phyloP scores from a whole-genome alignment of 768 basidiomycete genomes.

The Epithele typhae region DNA sequence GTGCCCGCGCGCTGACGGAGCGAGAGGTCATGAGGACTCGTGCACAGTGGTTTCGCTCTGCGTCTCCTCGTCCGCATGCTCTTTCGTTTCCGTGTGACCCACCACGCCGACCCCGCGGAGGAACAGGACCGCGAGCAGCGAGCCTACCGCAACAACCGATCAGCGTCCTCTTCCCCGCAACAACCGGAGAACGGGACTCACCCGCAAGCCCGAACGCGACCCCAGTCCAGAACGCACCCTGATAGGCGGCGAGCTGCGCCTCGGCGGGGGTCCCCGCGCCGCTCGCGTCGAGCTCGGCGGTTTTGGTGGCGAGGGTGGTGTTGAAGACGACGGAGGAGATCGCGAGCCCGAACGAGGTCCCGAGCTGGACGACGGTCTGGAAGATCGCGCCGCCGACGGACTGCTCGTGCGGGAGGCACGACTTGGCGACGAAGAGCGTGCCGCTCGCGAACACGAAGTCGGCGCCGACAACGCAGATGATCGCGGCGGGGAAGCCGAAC shows the following conservation, averaged over 20 bases:
- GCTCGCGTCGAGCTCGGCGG: conserved; percentile 28
- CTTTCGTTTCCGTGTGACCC: neutral
- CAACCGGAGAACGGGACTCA: no score
- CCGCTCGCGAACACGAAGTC: conserved; percentile 76
- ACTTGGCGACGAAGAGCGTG: conserved; percentile 69
- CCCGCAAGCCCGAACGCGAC: conserved; percentile 61
- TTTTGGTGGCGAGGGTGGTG: conserved; percentile 35
- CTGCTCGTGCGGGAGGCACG: conserved; percentile 65
- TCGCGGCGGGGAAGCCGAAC: conserved; percentile 65
- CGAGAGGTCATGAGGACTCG: no score
- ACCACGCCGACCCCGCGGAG: neutral
- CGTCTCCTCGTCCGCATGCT: no score
- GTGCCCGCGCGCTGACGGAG: no score
- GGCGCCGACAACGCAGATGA: conserved; percentile 65
- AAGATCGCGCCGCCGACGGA: conserved; percentile 73
- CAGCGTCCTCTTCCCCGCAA: no score
- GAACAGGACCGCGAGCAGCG: neutral
- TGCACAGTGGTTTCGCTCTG: no score
- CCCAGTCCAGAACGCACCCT: conserved; percentile 59
- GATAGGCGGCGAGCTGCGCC: conserved; percentile 50
- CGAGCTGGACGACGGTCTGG: conserved; percentile 74
- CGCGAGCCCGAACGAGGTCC: conserved; percentile 65
- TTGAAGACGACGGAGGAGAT: conserved; percentile 71
- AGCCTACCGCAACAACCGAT: neutral
- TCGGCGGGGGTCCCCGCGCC: conserved; percentile 28